phyloP scores from a whole-genome alignment of 1,139 yeast species.

The Blastobotrys raffinosifermentans region DNA sequence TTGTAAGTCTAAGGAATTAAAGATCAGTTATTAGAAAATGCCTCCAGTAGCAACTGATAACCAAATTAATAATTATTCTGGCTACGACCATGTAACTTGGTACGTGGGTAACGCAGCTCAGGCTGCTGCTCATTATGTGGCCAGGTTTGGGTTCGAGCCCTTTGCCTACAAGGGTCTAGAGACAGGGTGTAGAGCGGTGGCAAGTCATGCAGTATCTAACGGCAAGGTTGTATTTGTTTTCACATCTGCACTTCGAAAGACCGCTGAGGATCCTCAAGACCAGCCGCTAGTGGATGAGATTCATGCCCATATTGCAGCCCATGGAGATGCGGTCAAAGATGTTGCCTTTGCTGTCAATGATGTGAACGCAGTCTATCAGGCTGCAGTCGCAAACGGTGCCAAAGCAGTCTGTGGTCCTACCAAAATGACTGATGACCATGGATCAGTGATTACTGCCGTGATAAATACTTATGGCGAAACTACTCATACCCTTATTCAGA shows the following conservation, averaged over 20 bases:
- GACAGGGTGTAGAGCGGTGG: slow-evolving; percentile 52
- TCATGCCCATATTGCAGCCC: slow-evolving; percentile 38
- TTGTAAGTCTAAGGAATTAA: no score
- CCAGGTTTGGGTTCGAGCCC: slow-evolving; percentile 56
- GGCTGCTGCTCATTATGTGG: slow-evolving; percentile 49
- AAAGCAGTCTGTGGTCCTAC: slow-evolving; percentile 41
- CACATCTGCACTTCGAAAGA: slow-evolving; percentile 35
- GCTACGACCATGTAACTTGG: slow-evolving; percentile 52
- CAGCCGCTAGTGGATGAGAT: slow-evolving; percentile 34
- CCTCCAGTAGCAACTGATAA: no score
- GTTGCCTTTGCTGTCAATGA: slow-evolving; percentile 56
- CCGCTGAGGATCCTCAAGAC: slow-evolving; percentile 24
- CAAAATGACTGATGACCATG: slow-evolving; percentile 41
- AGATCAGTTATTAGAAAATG: no score
- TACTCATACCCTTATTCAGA: slow-evolving; percentile 60
- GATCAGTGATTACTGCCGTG: slow-evolving; percentile 49
- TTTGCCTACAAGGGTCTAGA: slow-evolving; percentile 64
- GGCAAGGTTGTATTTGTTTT: slow-evolving; percentile 55
- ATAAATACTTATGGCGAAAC: slow-evolving; percentile 59
- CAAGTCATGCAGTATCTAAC: slow-evolving; percentile 57
- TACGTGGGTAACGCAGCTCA: slow-evolving; percentile 64
- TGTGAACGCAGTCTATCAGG: slow-evolving; percentile 40
- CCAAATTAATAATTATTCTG: slow-evolving; percentile 15
- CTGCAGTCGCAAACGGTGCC: slow-evolving; percentile 54
- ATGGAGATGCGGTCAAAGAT: slow-evolving; percentile 76